Base-by-base conservation (phyloP, 78 protist species). In the Parvularia atlantis region DNA sequence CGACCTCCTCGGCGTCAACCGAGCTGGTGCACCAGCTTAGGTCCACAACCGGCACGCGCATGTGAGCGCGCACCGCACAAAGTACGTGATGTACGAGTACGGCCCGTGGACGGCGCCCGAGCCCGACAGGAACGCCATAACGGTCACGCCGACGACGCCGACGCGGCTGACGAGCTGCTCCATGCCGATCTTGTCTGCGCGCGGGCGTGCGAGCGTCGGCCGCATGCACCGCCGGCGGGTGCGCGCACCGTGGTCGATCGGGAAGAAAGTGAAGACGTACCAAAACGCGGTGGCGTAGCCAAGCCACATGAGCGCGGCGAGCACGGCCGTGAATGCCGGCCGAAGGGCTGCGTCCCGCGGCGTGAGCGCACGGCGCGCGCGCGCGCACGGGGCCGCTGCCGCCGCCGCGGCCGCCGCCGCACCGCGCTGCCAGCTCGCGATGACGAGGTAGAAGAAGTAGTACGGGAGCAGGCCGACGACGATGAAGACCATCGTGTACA, bases 101-200 rank as follows among this genome's bases (percentile, higher is more conserved):
- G 92, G 92, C 22, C 68, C 72, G 54, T 69, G 74, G 16, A 88
- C 89, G 7, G 92, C 92, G 67, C 92, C 92, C 50, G 76, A 83
- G 33, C 92, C 92, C 0, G 89, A 83, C 39, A 88, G 87, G 11
- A 80, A 13, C 11, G 93, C 83, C 85, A 88, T 84, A 24, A 84
- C 61, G 1, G 89, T 76, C 11, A 85, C 87, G 28, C 71, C 66
- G 0, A 88, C 36, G 1, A 88, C 82, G 22, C 89, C 89, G 14
- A 84, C 68, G 11, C 93, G 71, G 24, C 86, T 76, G 6, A 84
- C 67, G 28, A 85, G 88, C 71, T 74, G 79, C 78, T 82, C 85
- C 3, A 87, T 73, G 19, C 86, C 66, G 43, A 82, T 66, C 14
- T 71, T 16, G 44, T 69, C 81, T 56, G 66, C 10, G 66, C 24